Conservation (phyloP, 2,329 filamentous ascomycete genomes). For the Penicillium frequentans region DNA sequence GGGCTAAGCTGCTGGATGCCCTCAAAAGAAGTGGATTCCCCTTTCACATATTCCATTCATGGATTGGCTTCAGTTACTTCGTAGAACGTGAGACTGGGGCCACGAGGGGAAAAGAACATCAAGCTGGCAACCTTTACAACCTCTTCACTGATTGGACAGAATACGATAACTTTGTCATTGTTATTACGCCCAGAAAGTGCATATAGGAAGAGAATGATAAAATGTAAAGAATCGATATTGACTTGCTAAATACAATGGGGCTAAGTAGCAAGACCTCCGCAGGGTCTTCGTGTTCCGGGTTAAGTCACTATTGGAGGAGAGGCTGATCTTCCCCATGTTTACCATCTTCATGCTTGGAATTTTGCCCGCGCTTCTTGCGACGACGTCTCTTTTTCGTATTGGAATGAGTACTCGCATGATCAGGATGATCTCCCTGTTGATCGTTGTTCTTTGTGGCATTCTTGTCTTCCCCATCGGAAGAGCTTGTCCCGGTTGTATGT, state of each 20-base stretch:
- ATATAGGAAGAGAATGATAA: too few relatives aligned
- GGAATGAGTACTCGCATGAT: slow-evolving; percentile 1
- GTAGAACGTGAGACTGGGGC: too few relatives aligned
- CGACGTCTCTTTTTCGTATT: slow-evolving; percentile 20
- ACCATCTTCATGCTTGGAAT: slow-evolving; percentile 9
- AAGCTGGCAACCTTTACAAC: too few relatives aligned
- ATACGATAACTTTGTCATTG: neutral
- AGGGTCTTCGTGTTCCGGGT: neutral
- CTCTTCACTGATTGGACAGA: slow-evolving; percentile 1
- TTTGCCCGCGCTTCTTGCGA: slow-evolving; percentile 23
- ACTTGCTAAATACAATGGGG: too few relatives aligned
- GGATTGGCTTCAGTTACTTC: too few relatives aligned
- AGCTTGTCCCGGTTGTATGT: slow-evolving; percentile 63
- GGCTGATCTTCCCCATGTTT: slow-evolving; percentile 20
- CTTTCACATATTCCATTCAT: too few relatives aligned
- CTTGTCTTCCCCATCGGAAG: slow-evolving; percentile 38
- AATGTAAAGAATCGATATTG: too few relatives aligned
- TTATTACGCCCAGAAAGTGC: neutral
- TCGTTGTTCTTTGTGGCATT: slow-evolving; percentile 4
- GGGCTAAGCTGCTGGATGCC: too few relatives aligned
- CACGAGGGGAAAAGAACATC: too few relatives aligned
- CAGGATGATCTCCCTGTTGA: neutral
- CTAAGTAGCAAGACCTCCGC: too few relatives aligned
- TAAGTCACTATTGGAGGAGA: slow-evolving; percentile 12
- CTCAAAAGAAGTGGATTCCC: too few relatives aligned